Conservation (phyloP, 257 asterid genomes). For the Ilex asprella region DNA sequence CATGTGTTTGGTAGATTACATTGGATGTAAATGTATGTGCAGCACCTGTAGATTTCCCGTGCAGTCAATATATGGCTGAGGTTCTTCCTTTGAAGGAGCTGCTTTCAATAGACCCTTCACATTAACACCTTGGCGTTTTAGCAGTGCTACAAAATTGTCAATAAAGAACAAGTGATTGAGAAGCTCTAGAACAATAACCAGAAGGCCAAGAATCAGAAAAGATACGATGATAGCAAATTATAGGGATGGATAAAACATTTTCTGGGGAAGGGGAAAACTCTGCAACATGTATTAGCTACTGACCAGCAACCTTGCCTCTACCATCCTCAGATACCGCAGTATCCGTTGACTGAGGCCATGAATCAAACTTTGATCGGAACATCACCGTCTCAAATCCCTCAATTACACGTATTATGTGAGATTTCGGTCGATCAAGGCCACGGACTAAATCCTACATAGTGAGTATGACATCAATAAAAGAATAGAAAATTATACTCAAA, state of each 20-base stretch:
- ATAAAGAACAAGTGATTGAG: neutral
- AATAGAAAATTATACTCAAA: slow-evolving; percentile 9
- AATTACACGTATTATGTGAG: slow-evolving; percentile 68
- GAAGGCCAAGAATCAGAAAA: slow-evolving; percentile 6
- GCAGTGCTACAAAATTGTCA: slow-evolving; percentile 56
- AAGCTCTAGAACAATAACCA: neutral
- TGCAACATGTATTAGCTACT: slow-evolving; percentile 25
- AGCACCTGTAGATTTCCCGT: slow-evolving; percentile 91
- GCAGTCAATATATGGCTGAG: slow-evolving; percentile 77
- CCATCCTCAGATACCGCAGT: slow-evolving; percentile 88
- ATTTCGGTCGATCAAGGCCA: slow-evolving; percentile 54
- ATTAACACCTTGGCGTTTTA: slow-evolving; percentile 92
- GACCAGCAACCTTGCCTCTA: slow-evolving; percentile 98
- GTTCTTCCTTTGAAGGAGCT: slow-evolving; percentile 85
- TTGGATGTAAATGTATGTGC: slow-evolving; percentile 4
- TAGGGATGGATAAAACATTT: neutral
- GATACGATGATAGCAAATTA: slow-evolving; percentile 1
- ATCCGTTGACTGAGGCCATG: slow-evolving; percentile 75
- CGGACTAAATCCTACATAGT: slow-evolving; percentile 53
- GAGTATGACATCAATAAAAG: slow-evolving; percentile 10
- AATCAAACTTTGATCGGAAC: slow-evolving; percentile 76
- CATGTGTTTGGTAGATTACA: neutral
- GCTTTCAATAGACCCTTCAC: slow-evolving; percentile 93
- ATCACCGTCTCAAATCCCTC: slow-evolving; percentile 94
- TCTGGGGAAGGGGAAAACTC: slow-evolving; percentile 6